Base-by-base conservation (phyloP, 768 basidiomycete genomes). In the Cystoderma amianthinum region DNA sequence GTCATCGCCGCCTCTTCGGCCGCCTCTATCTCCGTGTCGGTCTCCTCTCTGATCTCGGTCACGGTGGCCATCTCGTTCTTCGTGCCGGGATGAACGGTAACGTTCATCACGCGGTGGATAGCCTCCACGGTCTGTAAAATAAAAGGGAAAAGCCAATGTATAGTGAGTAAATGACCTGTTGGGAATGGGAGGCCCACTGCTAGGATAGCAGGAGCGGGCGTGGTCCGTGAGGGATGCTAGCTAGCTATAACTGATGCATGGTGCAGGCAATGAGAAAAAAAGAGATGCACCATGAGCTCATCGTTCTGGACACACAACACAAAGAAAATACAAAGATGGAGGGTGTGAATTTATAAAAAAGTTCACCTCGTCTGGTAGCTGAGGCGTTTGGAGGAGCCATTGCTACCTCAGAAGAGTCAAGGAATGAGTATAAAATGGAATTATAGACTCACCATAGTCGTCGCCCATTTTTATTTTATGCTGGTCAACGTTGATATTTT, bases 221-320 rank as follows among this genome's bases (percentile, higher is more conserved):
- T 36, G 34, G 18, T 36, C 23, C 15, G 16, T 19, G 16, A 10
- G 21, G 45, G 54, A 59, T 57, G 72, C 70, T 68, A 68, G 81
- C 80, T 83, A 82, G 81, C 82, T 84, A 74, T 63, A 66, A 71
- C 62, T 54, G 64, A 63, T 59, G 60, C 68, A 78, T 64, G 71
- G 77, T 73, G 74, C 72, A 69, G 62, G 64, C 56, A 61, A 62
- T 19, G 18, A 36, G 34, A n/a, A 51, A 55, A 53, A 61, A 62
- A 59, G 55, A 49, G 62, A 59, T 73, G 76, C 78, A 78, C 75
- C 77, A 78, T 79, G 76, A 79, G 75, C 71, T 70, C 72, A 66
- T 68, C 63, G 63, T 71, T 63, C 63, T 55, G 47, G 55, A 53
- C 57, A 56, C 56, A 48, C 57, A 60, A 64, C 57, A 66, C 59